Evolutionary conservation across 169 alveolate species (phyloP), one percentile per base, ranked within the genome.

Genomic region (Cryptosporidium viatorum): DNA sequence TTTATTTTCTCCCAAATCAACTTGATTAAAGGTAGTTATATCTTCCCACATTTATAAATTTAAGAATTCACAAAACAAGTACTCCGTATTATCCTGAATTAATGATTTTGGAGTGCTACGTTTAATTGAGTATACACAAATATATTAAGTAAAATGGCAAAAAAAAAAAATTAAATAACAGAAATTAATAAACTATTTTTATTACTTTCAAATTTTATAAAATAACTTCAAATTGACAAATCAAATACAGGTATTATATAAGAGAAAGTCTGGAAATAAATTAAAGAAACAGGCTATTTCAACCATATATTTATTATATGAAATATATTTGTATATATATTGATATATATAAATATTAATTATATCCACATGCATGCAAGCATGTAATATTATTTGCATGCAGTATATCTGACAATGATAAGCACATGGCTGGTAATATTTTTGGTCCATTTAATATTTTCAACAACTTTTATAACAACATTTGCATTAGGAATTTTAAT

Each of bases 391-490:
- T 55, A 0, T 26, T 26, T 26, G 35, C 35, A 55, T 55, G 23
- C 21, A 0, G 12, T 55, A 23, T 0, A 55, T 55, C 35, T 85
- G 74, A 23, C 55, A 31, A 85, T 70, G 43, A 8, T 69, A 1
- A 71, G 39, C 37, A 50, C 85, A 37, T 60, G 86, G 86, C 55
- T 71, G 43, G 10, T 85, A 33, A 50, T 85, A 37, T 29, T 85
- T 48, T n/a, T 85, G 70, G 43, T 65, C 51, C 85, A 85, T 67
- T 59, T 85, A 59, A 50, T 85, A 23, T 85, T 85, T 65, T 85
- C 92, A 8, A 69, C 92, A 8, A 69, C 92, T 16, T 85, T 85
- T 62, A 23, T 85, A 29, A 74, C 92, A 33, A 59, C 86, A 59
- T 70, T 71, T 50, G 31, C 69, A 31, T 23, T 85, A 31, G 60